Conservation (phyloP, 345 rosid species). For the Salix exigua region DNA sequence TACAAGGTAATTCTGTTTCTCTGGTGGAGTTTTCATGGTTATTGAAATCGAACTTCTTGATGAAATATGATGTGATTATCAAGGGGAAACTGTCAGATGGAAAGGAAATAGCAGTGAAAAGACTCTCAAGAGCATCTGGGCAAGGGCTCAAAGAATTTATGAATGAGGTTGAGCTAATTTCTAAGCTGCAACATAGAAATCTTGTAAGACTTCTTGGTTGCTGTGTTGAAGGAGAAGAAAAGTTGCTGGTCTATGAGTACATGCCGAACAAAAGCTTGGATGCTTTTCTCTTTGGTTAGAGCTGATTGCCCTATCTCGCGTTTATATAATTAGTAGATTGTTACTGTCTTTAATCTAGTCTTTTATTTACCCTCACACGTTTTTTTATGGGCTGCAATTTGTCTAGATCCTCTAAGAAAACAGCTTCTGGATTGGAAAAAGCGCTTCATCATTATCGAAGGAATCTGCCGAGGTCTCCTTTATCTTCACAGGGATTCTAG, state of each 20-base stretch:
- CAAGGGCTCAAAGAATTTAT: conserved; percentile 20
- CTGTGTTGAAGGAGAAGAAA: conserved; percentile 18
- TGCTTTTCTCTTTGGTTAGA: conserved; percentile 14
- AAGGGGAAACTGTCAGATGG: conserved; percentile 22
- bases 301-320: not conserved
- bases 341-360: not conserved
- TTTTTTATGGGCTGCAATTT: too few species aligned
- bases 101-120: conserved; percentile 18
- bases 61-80: not conserved
- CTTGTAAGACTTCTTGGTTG: conserved; percentile 19
- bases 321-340: too few species aligned
- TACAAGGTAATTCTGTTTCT: conserved; percentile 10
- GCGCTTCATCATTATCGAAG: conserved; percentile 9
- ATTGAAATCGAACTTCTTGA: not conserved
- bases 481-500: conserved; percentile 18
- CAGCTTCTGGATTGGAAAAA: conserved; percentile 11
- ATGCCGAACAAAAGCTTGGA: conserved; percentile 27
- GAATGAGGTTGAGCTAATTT: conserved; percentile 15
- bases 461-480: conserved; percentile 18
- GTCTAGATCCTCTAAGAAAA: not conserved
- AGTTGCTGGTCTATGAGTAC: conserved; percentile 19
- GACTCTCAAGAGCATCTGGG: conserved; percentile 18
- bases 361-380: not conserved
- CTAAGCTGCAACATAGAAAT: conserved; percentile 24
- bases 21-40: not conserved